A percentile compares a stretch with the other conserved stretches of the same genome.
phyloP scores from a whole-genome alignment of 345 rosid genomes.

The Acer yangbiense region DNA sequence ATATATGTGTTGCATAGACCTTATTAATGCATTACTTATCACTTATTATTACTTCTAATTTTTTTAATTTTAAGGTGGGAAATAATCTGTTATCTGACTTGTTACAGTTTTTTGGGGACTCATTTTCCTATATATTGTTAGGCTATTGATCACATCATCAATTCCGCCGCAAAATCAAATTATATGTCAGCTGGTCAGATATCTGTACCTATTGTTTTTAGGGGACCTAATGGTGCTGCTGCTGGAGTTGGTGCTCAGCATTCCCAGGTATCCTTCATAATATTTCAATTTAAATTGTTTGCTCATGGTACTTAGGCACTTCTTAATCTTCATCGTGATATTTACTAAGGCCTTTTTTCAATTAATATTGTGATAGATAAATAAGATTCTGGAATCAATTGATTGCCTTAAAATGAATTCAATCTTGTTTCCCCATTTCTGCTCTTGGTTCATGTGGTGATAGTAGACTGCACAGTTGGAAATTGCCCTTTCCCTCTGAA shows the following conservation, averaged over 20 bases:
- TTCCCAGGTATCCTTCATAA: slow-evolving; percentile 57
- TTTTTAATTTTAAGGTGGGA: background rate
- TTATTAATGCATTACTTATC: background rate
- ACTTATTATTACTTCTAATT: background rate
- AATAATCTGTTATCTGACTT: background rate
- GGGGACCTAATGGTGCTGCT: slow-evolving; percentile 99
- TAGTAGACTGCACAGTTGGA: background rate
- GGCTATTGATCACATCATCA: slow-evolving; percentile 94
- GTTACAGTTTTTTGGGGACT: background rate
- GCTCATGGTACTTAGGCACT: background rate
- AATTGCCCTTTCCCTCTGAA: background rate
- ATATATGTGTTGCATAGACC: background rate
- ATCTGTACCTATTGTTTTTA: slow-evolving; percentile 80
- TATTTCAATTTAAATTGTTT: background rate
- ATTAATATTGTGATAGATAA: background rate
- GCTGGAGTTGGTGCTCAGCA: slow-evolving; percentile 99
- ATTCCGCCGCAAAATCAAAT: slow-evolving; percentile 84
- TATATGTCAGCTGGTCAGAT: slow-evolving; percentile 94
- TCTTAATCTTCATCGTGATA: background rate
- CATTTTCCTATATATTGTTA: slow-evolving; percentile 23
- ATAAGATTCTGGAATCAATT: background rate
- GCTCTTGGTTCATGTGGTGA: background rate
- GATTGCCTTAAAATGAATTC: background rate
- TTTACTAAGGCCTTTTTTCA: background rate
- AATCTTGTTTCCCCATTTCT: background rate